phyloP scores from a whole-genome alignment of 441 rosid genomes.

The Erysimum cheiri region DNA sequence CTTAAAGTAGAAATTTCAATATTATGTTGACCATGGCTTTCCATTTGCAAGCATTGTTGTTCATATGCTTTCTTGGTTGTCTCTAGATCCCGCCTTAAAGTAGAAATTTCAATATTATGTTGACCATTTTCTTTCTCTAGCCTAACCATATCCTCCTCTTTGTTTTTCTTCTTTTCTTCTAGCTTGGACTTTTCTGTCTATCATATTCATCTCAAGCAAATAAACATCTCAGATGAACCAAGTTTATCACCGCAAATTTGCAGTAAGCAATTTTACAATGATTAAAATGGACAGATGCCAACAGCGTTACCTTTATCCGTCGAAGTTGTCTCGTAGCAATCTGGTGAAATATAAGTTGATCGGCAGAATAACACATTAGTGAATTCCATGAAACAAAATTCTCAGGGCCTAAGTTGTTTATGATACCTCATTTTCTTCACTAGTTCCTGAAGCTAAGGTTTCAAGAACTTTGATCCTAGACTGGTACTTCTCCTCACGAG shows the following conservation, averaged over 20 bases:
- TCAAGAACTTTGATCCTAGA: conserved; percentile 81
- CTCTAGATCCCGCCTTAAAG: conserved; percentile 67
- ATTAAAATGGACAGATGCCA: conserved; percentile 12
- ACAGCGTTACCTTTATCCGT: conserved; percentile 57
- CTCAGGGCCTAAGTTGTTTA: conserved; percentile 27
- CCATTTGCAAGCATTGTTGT: conserved; percentile 54
- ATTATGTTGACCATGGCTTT: conserved; percentile 39
- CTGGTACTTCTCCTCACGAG: conserved; percentile 70
- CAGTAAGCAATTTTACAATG: conserved; percentile 7
- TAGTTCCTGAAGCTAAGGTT: conserved; percentile 77
- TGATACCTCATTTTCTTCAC: conserved; percentile 73
- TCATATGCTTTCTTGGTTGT: conserved; percentile 58
- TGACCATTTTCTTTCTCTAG: conserved; percentile 54
- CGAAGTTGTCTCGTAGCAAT: conserved; percentile 55
- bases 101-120: conserved; percentile 45
- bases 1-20: conserved; percentile 52
- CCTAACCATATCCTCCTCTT: conserved; percentile 49
- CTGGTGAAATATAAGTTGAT: conserved; percentile 49
- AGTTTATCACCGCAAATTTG: background rate
- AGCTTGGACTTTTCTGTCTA: conserved; percentile 62
- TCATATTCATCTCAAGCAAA: conserved; percentile 38
- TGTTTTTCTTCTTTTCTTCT: conserved; percentile 58
- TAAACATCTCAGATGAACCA: conserved; percentile 20
- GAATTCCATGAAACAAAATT: conserved; percentile 13
- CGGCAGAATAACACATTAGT: conserved; percentile 19